Conservation (phyloP, 208 protist genomes). For the Trypanosoma scelopori region DNA sequence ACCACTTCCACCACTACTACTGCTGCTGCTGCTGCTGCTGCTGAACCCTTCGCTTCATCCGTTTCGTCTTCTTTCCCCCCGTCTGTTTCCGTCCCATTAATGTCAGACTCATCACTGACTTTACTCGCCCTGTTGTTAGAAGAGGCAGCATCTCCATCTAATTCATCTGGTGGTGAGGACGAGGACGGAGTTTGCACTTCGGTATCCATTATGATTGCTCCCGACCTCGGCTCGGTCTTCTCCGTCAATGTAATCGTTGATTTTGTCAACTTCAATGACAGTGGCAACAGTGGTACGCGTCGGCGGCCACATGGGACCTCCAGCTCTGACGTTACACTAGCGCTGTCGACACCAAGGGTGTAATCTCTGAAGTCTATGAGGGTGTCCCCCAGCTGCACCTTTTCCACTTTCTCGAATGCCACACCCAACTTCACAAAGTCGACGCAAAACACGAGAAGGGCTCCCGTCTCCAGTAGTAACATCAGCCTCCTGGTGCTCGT, state of each 20-base stretch:
- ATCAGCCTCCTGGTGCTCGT: slow-evolving; percentile 34
- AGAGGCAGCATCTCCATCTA: too few relatives aligned
- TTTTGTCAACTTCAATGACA: background rate
- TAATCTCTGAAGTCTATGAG: slow-evolving; percentile 13
- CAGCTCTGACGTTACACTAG: background rate
- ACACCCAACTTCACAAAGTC: slow-evolving; percentile 35
- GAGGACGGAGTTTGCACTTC: too few relatives aligned
- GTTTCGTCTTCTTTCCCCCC: background rate
- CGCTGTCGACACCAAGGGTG: background rate
- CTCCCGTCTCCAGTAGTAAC: slow-evolving; percentile 48
- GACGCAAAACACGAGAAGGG: slow-evolving; percentile 46
- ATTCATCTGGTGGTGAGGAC: too few relatives aligned
- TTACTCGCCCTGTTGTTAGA: too few relatives aligned
- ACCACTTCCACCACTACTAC: background rate
- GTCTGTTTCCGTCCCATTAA: too few relatives aligned
- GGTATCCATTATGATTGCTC: background rate
- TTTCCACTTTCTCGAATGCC: slow-evolving; percentile 17
- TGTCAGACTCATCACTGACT: too few relatives aligned
- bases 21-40: background rate
- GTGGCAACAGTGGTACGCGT: background rate
- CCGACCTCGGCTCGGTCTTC: background rate
- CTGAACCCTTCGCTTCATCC: background rate
- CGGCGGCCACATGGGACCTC: slow-evolving; percentile 20
- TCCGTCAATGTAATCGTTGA: background rate
- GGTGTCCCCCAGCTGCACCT: slow-evolving; percentile 16